Evolutionary conservation across 768 basidiomycete genomes (phyloP), one percentile per base, ranked within the genome.

Genomic region (Pulveroboletus frians): DNA sequence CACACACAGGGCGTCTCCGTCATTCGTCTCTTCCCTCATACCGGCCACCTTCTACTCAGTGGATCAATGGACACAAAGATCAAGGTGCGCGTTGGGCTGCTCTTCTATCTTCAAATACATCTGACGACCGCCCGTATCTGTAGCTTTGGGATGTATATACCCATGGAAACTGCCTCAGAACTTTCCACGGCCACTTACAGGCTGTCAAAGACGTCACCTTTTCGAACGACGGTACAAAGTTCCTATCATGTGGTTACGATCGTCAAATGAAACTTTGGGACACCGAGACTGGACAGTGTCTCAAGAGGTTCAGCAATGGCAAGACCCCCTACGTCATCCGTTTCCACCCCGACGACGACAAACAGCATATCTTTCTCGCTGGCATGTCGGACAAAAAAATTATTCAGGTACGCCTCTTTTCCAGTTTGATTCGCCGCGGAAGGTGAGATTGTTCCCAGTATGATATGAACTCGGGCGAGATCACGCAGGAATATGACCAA

Each of bases 371-470:
- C 44, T 98, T 97, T 75, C 74, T 98, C 39, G 95, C 95, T 42
- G 96, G 96, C 52, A 99, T 98, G 96, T 89, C 87, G 35, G 94
- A 98, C 72, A 98, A 98, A 74, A 98, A 97, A 71, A 96, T 99
- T 56, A 90, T 98, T 34, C 95, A 97, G 78, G 94, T 92, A 61
- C 50, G 77, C 38, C 34, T 15, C 34, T 15, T 43, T 32, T 49
- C 29, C 51, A 17, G 21, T n/a, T 27, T 21, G 32, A 43, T 36
- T 23, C 31, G 14, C 31, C 13, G 9, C 20, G 8, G 13, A 45
- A 9, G 37, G 35, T 30, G 9, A 44, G 7, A 29, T 32, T 23
- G 31, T 27, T 31, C 2, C 18, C 53, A 97, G 93, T 98, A 96
- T 65, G 96, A 99, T 66, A 92, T 93, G 64, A 85, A 88, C 62